phyloP scores from a whole-genome alignment of 139 green algal genomes.

The Spirogloea muscicola region DNA sequence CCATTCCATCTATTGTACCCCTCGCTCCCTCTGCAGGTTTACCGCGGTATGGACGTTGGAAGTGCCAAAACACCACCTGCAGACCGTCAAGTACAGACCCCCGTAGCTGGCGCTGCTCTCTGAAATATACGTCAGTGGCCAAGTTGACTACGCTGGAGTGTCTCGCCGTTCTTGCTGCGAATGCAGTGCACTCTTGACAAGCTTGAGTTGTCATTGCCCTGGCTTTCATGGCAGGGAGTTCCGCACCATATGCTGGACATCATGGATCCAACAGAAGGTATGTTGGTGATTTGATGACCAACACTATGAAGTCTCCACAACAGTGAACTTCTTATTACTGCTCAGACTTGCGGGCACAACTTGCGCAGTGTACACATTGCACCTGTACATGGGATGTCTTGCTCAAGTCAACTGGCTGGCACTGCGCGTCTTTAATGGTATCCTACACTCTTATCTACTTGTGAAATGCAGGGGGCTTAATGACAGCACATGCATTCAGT shows the following conservation, averaged over 20 bases:
- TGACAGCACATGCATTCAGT: not conserved
- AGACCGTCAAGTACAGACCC: conserved; percentile 7
- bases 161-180: no score
- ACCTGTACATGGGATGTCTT: not conserved
- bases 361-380: no score
- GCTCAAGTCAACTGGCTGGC: not conserved
- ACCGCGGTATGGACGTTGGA: conserved; percentile 80
- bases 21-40: conserved; percentile 71
- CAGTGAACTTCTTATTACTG: not conserved
- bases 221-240: conserved; percentile 54
- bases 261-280: conserved; percentile 44
- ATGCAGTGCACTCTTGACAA: not conserved
- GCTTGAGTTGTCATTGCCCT: not conserved
- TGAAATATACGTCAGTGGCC: no score
- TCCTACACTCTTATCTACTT: not conserved
- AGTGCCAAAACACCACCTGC: conserved; percentile 73
- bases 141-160: no score
- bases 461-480: not conserved
- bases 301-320: not conserved
- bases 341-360: no score
- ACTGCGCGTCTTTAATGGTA: not conserved
- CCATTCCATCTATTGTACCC: no score
- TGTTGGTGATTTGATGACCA: not conserved
- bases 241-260: conserved; percentile 91
- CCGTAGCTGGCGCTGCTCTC: no score